These are phyloP conservation scores for Backusella psychrophila DNA, from an alignment of 192 early-diverging fungal species.

Conservation along the genomic window DNA sequence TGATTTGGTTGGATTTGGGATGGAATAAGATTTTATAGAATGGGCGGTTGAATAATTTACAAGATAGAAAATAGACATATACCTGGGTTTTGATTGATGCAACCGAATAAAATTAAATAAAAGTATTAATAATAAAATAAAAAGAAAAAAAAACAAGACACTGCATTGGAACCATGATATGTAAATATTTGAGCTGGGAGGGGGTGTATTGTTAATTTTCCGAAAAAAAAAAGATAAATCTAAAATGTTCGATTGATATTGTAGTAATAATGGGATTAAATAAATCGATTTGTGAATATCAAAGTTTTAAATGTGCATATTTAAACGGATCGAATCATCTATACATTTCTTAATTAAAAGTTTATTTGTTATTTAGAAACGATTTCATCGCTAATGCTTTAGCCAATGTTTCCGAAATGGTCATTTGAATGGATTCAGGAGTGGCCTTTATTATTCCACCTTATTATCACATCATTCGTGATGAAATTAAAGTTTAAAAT, in stretches of 20 bases:
- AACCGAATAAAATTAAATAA: not conserved
- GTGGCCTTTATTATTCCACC: not conserved
- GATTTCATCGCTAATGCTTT: not conserved
- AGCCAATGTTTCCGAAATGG: not conserved
- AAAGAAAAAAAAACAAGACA: not conserved
- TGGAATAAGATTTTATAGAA: not conserved
- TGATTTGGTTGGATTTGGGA: conserved; percentile 39
- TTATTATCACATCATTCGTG: not conserved
- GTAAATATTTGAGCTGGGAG: not conserved
- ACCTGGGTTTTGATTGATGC: not conserved
- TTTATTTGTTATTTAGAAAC: not conserved
- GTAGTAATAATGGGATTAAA: too few relatives aligned
- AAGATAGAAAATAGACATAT: not conserved
- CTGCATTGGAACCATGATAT: not conserved
- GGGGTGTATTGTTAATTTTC: not conserved
- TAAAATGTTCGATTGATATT: too few relatives aligned
- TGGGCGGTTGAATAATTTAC: not conserved
- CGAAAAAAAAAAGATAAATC: not conserved
- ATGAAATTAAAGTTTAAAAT: not conserved
- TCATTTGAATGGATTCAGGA: too few relatives aligned
- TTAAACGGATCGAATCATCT: too few relatives aligned
- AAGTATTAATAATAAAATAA: not conserved
- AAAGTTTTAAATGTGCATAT: too few relatives aligned
- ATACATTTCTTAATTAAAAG: not conserved
- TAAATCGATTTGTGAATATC: too few relatives aligned